Conservation (phyloP, 176 grass and related monocot genomes). For the Miscanthus lutarioriparius region DNA sequence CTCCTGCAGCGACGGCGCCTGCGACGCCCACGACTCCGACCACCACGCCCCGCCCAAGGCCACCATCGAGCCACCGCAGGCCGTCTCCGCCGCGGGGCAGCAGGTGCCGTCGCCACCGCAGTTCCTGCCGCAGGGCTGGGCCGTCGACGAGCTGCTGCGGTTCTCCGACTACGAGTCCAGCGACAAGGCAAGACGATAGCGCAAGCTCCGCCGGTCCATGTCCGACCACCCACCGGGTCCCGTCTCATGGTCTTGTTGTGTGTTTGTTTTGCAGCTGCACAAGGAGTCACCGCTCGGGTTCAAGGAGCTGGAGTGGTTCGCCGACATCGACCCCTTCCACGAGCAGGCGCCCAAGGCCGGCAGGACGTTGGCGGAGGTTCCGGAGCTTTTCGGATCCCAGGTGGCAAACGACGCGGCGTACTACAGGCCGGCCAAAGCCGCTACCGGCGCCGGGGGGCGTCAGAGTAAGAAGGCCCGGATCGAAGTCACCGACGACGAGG, state of each 20-base stretch:
- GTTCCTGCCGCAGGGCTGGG: constrained; percentile 68
- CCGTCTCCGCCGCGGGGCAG: not conserved
- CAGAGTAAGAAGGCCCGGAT: constrained; percentile 80
- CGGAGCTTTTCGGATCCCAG: constrained; percentile 60
- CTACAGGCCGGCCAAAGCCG: constrained; percentile 50
- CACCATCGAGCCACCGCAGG: not conserved
- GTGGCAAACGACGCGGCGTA: constrained; percentile 21
- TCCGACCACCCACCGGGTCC: not conserved
- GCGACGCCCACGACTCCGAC: constrained; percentile 35
- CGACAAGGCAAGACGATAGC: constrained; percentile 59
- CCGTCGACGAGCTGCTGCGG: constrained; percentile 83
- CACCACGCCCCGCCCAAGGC: constrained; percentile 51
- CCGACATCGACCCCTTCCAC: constrained; percentile 71
- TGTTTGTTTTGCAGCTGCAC: constrained; percentile 44
- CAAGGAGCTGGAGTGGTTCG: constrained; percentile 82
- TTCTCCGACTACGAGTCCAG: constrained; percentile 75
- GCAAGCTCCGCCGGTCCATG: not conserved
- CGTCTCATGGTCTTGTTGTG: not conserved
- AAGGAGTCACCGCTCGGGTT: constrained; percentile 68
- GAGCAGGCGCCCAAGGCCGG: constrained; percentile 44
- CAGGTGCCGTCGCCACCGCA: constrained; percentile 44
- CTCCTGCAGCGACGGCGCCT: constrained; percentile 1
- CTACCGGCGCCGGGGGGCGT: constrained; percentile 23
- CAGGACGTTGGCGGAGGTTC: constrained; percentile 55
- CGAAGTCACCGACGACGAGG: constrained; percentile 68